Conservation (phyloP, 148 eudicot genomes). For the Cornus florida region DNA sequence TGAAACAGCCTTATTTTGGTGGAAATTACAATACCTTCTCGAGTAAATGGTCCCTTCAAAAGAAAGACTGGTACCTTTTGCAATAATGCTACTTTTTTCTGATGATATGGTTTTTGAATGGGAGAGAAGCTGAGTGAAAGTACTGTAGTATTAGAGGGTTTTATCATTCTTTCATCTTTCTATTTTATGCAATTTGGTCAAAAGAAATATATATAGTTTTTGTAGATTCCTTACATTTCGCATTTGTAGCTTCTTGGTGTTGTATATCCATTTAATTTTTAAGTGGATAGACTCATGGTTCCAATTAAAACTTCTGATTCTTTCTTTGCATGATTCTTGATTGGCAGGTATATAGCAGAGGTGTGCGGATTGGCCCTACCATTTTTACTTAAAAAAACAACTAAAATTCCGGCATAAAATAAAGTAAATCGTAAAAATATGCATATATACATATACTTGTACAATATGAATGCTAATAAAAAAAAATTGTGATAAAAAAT, state of each 20-base stretch:
- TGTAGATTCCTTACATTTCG: neutral
- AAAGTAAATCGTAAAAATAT: too few relatives aligned
- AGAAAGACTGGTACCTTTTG: too few relatives aligned
- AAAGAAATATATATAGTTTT: neutral
- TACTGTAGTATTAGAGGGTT: neutral
- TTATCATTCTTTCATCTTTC: neutral
- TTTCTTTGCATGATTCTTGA: neutral
- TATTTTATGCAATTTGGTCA: neutral
- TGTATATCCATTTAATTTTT: neutral
- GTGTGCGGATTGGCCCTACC: conserved; percentile 77
- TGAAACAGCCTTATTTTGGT: too few relatives aligned
- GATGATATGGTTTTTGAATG: neutral
- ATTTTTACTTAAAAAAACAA: too few relatives aligned
- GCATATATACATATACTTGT: too few relatives aligned
- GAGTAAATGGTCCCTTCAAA: too few relatives aligned
- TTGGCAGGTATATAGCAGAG: conserved; percentile 80
- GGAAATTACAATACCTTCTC: too few relatives aligned
- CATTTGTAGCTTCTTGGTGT: neutral
- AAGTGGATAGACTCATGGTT: neutral
- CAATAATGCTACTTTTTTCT: too few relatives aligned
- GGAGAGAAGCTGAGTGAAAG: neutral
- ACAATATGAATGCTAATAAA: too few relatives aligned
- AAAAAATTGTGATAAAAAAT: too few relatives aligned
- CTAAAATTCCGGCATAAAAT: too few relatives aligned
- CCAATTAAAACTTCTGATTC: neutral